Evolutionary conservation across 257 asterid genomes (phyloP).

Genomic region (Haberlea rhodopensis): DNA sequence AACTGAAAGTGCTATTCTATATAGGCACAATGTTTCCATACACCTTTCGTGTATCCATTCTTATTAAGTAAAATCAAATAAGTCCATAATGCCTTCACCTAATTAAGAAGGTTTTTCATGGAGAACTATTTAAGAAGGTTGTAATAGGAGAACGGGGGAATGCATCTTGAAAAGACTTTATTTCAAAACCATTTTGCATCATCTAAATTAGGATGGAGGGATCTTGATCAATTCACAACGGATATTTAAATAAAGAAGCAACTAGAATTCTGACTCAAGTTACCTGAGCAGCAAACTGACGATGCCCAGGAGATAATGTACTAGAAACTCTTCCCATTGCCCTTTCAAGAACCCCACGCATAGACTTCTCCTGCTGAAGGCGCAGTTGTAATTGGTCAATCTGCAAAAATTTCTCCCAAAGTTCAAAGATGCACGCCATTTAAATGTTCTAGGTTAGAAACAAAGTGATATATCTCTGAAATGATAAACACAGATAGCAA

Average conservation of each 20-base stretch:
- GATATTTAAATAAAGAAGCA: neutral
- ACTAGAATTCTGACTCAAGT: neutral
- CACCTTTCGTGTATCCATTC: too few species aligned
- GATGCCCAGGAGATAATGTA: slow-evolving; percentile 63
- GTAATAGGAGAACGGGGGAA: neutral
- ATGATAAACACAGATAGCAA: neutral
- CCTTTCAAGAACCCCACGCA: slow-evolving; percentile 60
- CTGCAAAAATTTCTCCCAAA: slow-evolving; percentile 30
- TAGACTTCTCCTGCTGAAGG: slow-evolving; percentile 56
- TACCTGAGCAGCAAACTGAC: slow-evolving; percentile 57
- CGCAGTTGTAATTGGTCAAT: slow-evolving; percentile 50
- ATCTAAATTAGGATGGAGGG: neutral
- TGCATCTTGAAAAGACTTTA: neutral
- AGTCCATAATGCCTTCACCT: too few species aligned
- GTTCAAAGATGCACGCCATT: neutral
- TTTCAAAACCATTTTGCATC: neutral
- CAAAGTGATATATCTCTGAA: neutral
- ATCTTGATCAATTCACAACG: neutral
- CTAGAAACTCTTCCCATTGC: slow-evolving; percentile 71
- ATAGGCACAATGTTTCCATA: too few species aligned
- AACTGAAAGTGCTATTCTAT: too few species aligned
- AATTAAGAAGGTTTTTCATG: too few species aligned
- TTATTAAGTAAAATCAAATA: too few species aligned
- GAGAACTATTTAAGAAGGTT: too few species aligned
- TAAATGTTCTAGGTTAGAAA: neutral